A percentile compares a stretch with the other conserved stretches of the same genome.
phyloP scores from a whole-genome alignment of 805 yeast genomes.

The Lachancea cidri region DNA sequence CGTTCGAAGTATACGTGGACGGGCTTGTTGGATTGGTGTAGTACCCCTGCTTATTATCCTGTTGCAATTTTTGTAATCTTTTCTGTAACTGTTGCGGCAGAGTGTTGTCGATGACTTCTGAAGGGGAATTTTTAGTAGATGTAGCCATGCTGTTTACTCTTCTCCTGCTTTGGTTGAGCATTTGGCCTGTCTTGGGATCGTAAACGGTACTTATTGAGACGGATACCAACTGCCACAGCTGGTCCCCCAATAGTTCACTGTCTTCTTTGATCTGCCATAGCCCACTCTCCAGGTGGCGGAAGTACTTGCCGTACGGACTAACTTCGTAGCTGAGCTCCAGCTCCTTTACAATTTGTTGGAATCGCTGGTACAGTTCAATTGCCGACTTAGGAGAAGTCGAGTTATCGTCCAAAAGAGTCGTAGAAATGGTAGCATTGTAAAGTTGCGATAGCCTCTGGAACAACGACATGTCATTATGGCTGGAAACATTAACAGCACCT shows the following conservation, averaged over 20 bases:
- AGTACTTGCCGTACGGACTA: conserved; percentile 29
- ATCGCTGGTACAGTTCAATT: conserved; percentile 31
- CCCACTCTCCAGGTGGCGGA: conserved; percentile 23
- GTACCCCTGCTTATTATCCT: conserved; percentile 27
- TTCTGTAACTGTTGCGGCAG: conserved; percentile 28
- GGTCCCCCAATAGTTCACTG: conserved; percentile 22
- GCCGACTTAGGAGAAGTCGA: conserved; percentile 31
- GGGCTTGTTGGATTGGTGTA: conserved; percentile 33
- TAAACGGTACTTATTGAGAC: conserved; percentile 23
- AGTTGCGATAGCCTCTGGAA: conserved; percentile 27
- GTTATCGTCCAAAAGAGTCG: conserved; percentile 25
- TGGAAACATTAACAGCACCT: conserved; percentile 3
- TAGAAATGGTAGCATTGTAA: conserved; percentile 24
- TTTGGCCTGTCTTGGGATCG: conserved; percentile 25
- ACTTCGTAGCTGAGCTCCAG: conserved; percentile 27
- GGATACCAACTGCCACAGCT: conserved; percentile 27
- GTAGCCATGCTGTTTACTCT: conserved; percentile 14
- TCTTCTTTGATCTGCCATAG: conserved; percentile 29
- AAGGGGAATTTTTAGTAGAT: conserved; percentile 22
- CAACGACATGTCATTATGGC: conserved; percentile 6
- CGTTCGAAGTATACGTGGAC: conserved; percentile 8
- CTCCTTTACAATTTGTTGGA: conserved; percentile 33
- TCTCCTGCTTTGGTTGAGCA: conserved; percentile 19
- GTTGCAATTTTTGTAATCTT: conserved; percentile 23
- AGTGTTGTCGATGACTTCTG: conserved; percentile 14